These are phyloP conservation scores for Starmerella gropengiesseri DNA, from an alignment of 805 yeast species.

Conservation along the genomic window DNA sequence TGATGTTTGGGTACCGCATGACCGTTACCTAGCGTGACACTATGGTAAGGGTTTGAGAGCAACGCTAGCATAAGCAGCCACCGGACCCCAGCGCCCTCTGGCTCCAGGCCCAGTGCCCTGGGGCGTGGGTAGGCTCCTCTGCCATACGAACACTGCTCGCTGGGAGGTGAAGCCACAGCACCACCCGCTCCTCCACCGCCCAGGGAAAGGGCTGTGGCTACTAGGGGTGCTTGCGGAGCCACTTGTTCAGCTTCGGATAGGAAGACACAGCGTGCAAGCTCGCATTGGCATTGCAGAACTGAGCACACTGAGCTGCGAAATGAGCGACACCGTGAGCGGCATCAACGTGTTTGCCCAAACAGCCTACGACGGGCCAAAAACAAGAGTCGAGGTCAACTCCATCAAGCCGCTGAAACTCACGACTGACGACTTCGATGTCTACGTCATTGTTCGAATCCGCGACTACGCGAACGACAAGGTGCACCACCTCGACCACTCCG, in stretches of 20 bases:
- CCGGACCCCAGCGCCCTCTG: neutral
- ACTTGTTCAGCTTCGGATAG: no score
- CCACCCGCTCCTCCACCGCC: no score
- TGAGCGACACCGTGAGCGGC: slow-evolving; percentile 11
- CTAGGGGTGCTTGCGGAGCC: no score
- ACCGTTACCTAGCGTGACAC: slow-evolving; percentile 3
- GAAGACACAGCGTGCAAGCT: no score
- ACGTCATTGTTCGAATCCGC: slow-evolving; percentile 36
- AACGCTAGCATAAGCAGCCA: neutral
- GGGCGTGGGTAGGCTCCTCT: no score
- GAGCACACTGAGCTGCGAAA: neutral
- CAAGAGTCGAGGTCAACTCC: slow-evolving; percentile 38
- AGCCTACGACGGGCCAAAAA: slow-evolving; percentile 18
- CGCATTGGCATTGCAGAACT: no score
- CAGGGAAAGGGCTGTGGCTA: no score
- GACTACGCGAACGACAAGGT: slow-evolving; percentile 32
- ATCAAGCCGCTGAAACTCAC: slow-evolving; percentile 32
- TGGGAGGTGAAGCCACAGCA: no score
- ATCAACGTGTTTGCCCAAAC: slow-evolving; percentile 20
- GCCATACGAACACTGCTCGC: no score
- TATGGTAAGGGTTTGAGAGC: neutral
- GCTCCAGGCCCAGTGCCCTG: neutral
- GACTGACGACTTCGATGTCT: slow-evolving; percentile 34
- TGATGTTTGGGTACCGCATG: neutral
- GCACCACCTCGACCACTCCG: slow-evolving; percentile 11